Evolutionary conservation across 768 basidiomycete genomes (phyloP).

Genomic region (Galerina marginata): DNA sequence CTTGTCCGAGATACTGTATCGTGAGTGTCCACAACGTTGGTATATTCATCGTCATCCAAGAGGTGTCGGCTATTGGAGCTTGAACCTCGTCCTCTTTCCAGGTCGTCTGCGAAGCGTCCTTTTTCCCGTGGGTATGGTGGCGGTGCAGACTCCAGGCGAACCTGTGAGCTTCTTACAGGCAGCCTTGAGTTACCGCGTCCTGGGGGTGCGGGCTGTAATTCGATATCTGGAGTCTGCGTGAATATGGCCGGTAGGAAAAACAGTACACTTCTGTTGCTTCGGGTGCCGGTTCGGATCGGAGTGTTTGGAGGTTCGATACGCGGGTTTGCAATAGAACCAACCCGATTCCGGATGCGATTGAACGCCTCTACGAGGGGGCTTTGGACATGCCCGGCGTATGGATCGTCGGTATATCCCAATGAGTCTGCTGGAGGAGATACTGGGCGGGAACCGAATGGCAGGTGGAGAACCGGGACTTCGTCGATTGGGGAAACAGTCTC

Average conservation of each 20-base stretch:
- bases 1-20: conserved; percentile 29
- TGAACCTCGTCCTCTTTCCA: conserved; percentile 20
- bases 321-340: conserved; percentile 51
- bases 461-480: conserved; percentile 62
- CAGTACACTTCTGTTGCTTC: conserved; percentile 62
- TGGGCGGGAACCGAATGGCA: conserved; percentile 64
- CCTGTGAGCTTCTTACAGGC: conserved; percentile 27
- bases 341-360: conserved; percentile 61
- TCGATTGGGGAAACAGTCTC: conserved; percentile 50
- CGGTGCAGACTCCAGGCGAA: conserved; percentile 12
- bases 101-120: conserved; percentile 28
- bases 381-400: conserved; percentile 43
- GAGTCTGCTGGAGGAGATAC: conserved; percentile 61
- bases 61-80: conserved; percentile 17
- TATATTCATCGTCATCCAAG: conserved; percentile 20
- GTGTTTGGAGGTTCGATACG: conserved; percentile 48
- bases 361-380: conserved; percentile 60
- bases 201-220: conserved; percentile 39
- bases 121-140: conserved; percentile 51
- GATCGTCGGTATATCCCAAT: conserved; percentile 44
- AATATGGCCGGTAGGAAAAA: conserved; percentile 88
- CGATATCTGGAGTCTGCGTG: conserved; percentile 54
- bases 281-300: conserved; percentile 48
- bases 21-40: conserved; percentile 13
- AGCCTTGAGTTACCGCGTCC: conserved; percentile 29